Percentiles rank a stretch among this genome's conserved stretches.
Conservation (phyloP, 352 stramenopile genomes). For the Phytophthora kernoviae region DNA sequence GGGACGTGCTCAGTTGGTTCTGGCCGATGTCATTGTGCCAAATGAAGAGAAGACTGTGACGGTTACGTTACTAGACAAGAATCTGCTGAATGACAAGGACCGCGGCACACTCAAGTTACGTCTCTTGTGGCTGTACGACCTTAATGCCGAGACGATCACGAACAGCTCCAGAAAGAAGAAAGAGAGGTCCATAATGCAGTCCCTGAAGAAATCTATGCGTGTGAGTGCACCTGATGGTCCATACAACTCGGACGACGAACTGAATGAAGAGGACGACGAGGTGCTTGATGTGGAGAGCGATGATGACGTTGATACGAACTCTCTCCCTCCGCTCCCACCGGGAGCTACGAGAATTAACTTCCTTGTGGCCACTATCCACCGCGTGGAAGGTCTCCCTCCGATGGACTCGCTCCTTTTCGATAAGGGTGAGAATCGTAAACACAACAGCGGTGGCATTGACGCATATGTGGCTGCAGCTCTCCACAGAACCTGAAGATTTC, state of each 20-base stretch:
- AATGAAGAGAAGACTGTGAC: slow-evolving; percentile 54
- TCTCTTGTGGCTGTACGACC: slow-evolving; percentile 56
- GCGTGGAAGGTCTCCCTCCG: slow-evolving; percentile 62
- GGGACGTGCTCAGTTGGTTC: slow-evolving; percentile 55
- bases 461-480: slow-evolving; percentile 61
- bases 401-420: slow-evolving; percentile 66
- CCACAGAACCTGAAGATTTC: slow-evolving; percentile 32
- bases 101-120: slow-evolving; percentile 61
- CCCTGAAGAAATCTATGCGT: slow-evolving; percentile 57
- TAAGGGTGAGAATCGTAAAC: slow-evolving; percentile 45
- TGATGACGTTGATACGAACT: slow-evolving; percentile 20
- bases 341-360: slow-evolving; percentile 58
- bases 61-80: slow-evolving; percentile 61
- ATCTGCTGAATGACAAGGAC: slow-evolving; percentile 54
- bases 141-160: slow-evolving; percentile 49
- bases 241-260: slow-evolving; percentile 48
- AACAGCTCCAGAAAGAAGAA: slow-evolving; percentile 52
- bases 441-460: slow-evolving; percentile 63
- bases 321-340: slow-evolving; percentile 40
- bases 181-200: slow-evolving; percentile 47
- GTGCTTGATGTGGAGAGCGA: slow-evolving; percentile 30
- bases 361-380: slow-evolving; percentile 61
- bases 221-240: slow-evolving; percentile 43
- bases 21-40: slow-evolving; percentile 49
- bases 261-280: slow-evolving; percentile 58